Evolutionary conservation across 1,139 yeast genomes (phyloP), one percentile per base, ranked within the genome.

Genomic region (Eremothecium cymbalariae): DNA sequence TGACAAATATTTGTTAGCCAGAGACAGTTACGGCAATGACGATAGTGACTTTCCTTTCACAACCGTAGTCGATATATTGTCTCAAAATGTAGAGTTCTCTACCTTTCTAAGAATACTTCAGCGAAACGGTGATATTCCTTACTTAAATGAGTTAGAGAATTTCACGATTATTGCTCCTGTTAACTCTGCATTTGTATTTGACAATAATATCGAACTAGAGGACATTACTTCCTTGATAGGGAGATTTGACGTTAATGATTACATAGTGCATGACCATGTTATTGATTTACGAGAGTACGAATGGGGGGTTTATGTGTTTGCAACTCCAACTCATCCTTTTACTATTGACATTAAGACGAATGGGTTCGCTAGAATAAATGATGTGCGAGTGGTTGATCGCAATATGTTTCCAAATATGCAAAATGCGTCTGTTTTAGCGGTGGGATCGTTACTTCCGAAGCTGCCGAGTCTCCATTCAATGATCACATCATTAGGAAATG

Each of bases 151-250:
- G 23, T 59, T 81, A 42, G 62, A 65, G 23, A 81, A 86, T 53
- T 70, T 79, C 34, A 85, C 97, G 0, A 60, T 88, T 13, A 56
- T 85, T 30, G 96, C 96, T 0, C 96, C 97, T 0, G 70, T 83
- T 13, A 85, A 88, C 59, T 76, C 81, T 48, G 96, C 95, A 1
- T 86, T 82, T 57, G 66, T 62, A 11, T 51, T 45, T 16, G 46
- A 36, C 13, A 49, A 43, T 9, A 32, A 48, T 7, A 14, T 6
- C 7, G 20, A 11, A 2, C 28, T 20, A 13, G 58, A 51, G 13
- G 52, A 55, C 27, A 41, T 34, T 4, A 6, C 20, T 11, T 33
- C 23, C 2, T 24, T 31, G 2, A 16, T 23, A 4, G 28, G 37
- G 6, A 15, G 35, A 4, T 47, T 54, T 37, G 48, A 47, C 35